Conservation (phyloP, 2,329 filamentous ascomycete species). For the Fusarium beomiforme region DNA sequence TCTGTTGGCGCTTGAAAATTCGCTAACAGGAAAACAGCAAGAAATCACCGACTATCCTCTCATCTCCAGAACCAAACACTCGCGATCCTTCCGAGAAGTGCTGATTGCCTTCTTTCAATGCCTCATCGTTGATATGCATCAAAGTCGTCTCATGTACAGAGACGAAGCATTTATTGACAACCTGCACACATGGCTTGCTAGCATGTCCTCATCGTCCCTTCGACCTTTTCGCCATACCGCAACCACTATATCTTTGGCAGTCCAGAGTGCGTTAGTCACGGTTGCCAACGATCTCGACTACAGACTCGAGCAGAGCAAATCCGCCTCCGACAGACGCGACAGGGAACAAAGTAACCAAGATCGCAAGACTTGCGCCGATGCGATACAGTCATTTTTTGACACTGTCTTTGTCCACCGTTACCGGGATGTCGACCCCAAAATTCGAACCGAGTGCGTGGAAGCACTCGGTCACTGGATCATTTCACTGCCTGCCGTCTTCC, state of each 20-base stretch:
- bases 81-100: slow-evolving; percentile 79
- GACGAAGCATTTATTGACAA: slow-evolving; percentile 85
- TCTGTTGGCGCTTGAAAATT: neutral
- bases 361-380: slow-evolving; percentile 74
- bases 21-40: slow-evolving; percentile 59
- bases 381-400: slow-evolving; percentile 88
- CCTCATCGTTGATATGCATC: slow-evolving; percentile 80
- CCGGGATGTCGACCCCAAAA: slow-evolving; percentile 89
- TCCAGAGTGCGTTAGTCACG: slow-evolving; percentile 80
- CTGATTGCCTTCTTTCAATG: slow-evolving; percentile 82
- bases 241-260: slow-evolving; percentile 82
- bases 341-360: slow-evolving; percentile 76
- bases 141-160: slow-evolving; percentile 82
- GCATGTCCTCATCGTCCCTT: slow-evolving; percentile 88
- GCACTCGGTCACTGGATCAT: slow-evolving; percentile 91
- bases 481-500: slow-evolving; percentile 84
- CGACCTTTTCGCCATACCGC: slow-evolving; percentile 95
- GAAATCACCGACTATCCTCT: slow-evolving; percentile 92
- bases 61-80: slow-evolving; percentile 81
- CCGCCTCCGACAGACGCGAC: slow-evolving; percentile 75
- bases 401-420: slow-evolving; percentile 96
- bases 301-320: slow-evolving; percentile 82
- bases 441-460: slow-evolving; percentile 87
- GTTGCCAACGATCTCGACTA: slow-evolving; percentile 77
- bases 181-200: slow-evolving; percentile 86